A percentile compares a stretch with the other conserved stretches of the same genome.
Conservation (phyloP, 768 basidiomycete genomes). For the Mycena rosella region DNA sequence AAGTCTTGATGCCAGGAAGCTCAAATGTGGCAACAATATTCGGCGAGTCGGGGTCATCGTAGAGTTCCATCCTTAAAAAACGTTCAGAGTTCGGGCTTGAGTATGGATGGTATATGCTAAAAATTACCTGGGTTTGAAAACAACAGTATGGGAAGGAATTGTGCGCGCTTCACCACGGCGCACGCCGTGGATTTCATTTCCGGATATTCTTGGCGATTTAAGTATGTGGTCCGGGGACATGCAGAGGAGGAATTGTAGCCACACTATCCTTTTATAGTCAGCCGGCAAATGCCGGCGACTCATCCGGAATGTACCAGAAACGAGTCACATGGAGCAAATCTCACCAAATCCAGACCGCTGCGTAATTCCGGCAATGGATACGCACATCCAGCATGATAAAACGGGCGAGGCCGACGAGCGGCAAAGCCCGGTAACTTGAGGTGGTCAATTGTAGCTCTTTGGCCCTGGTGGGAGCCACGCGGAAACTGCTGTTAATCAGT, state of each 20-base stretch:
- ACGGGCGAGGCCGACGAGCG: too few species aligned
- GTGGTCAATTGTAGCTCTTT: too few species aligned
- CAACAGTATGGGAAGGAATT: not conserved
- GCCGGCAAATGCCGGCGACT: conserved; percentile 29
- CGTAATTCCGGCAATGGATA: conserved; percentile 6
- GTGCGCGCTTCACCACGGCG: too few species aligned
- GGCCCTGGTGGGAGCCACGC: too few species aligned
- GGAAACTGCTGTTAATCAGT: too few species aligned
- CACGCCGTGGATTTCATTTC: too few species aligned
- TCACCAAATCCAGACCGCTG: conserved; percentile 19
- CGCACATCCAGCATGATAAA: conserved; percentile 11
- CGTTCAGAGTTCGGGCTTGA: too few species aligned
- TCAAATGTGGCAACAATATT: conserved; percentile 56
- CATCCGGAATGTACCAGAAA: conserved; percentile 33
- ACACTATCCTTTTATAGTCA: conserved; percentile 22
- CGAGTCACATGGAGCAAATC: conserved; percentile 17
- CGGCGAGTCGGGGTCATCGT: conserved; percentile 52
- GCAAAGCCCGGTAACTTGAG: too few species aligned
- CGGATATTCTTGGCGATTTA: conserved; percentile 15
- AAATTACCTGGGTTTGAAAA: conserved; percentile 23
- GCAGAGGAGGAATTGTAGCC: not conserved
- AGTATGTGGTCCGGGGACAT: conserved; percentile 28
- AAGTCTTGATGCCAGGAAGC: conserved; percentile 57
- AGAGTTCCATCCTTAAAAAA: conserved; percentile 55
- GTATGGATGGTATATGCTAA: too few species aligned